Base-by-base conservation (phyloP, 148 eudicot genomes). In the Chenopodium quinoa region DNA sequence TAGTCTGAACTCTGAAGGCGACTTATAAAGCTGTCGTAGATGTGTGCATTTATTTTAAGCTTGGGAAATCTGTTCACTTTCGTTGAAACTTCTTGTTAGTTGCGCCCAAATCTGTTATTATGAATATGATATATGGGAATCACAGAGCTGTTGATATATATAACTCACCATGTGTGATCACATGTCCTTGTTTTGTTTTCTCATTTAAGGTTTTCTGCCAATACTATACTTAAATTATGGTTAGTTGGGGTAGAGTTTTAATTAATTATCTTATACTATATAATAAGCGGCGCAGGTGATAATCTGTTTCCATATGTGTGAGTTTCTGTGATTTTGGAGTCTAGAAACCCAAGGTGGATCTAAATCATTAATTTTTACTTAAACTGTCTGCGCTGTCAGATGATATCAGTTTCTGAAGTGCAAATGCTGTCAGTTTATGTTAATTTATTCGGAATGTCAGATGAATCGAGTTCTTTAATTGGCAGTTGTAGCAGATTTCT, bases 121-220 rank as follows among this genome's bases (percentile, higher is more conserved):
- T 62, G 79, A 58, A 32, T 76, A 60, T 76, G 31, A 76, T 56
- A 56, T 71, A 13, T 37, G 68, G 12, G 56, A 75, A 70, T 34
- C 50, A 81, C 52, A 58, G 20, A 44, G 47, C 78, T 65, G 2
- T 4, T 50, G 66, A 75, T 64, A 3, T 22, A 32, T 65, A 65
- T 47, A 70, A 20, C 79, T 58, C 12, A 44, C 46, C 81, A 78
- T 71, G 78, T 82, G 78, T 83, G 71, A 71, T 73, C 78, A 79
- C 82, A 78, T 73, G 82, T 32, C 77, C 73, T 63, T 77, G 81
- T 78, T 82, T 71, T 71, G 80, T 67, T 77, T 40, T 60, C 48
- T 69, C 73, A 54, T 52, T 66, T 54, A 12, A 47, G 50, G 80
- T 47, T 47, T 70, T 50, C 54, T 60, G 50, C 69, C 46, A n/a